phyloP scores from a whole-genome alignment of 129 eudicot species.

The Helichrysum umbraculigerum region DNA sequence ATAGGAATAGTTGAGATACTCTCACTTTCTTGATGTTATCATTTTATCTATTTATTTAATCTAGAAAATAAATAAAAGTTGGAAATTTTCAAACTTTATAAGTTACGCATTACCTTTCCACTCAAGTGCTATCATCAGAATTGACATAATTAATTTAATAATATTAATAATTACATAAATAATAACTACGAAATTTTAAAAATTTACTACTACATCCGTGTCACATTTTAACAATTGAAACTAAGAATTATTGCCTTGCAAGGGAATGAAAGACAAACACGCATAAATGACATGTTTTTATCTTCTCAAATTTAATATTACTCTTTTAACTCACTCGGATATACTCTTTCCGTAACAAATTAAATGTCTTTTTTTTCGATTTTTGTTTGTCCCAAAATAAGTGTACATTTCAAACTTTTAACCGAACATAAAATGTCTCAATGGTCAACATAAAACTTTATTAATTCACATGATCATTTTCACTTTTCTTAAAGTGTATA shows the following conservation, averaged over 20 bases:
- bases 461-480: no score
- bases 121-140: neutral
- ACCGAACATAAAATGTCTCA: no score
- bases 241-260: neutral
- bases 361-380: no score
- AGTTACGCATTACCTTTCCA: conserved; percentile 19
- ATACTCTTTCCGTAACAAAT: no score
- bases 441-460: no score
- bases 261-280: neutral
- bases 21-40: conserved; percentile 1
- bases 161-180: no score
- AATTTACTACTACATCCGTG: neutral
- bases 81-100: neutral
- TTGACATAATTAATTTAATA: neutral
- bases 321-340: neutral
- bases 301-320: neutral
- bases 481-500: no score
- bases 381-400: no score
- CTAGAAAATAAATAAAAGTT: neutral
- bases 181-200: no score
- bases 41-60: neutral
- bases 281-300: neutral
- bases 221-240: neutral
- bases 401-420: no score
- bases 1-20: neutral